Evolutionary conservation across 202 grass and related monocot species (phyloP).

Genomic region (Elaeis oleifera): DNA sequence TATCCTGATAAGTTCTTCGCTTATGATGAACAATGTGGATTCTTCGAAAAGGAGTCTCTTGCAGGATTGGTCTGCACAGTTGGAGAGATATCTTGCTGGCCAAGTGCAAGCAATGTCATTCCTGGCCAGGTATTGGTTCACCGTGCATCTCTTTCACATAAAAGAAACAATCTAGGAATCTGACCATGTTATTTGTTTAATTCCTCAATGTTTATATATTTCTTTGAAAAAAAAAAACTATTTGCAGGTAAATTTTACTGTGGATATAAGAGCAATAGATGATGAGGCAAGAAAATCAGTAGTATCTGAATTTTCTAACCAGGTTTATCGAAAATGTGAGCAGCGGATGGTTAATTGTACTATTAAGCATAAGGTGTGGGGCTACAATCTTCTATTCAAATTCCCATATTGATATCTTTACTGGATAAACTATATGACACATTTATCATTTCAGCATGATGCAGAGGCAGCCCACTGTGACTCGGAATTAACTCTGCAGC

Average conservation of each 20-base stretch:
- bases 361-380: constrained; percentile 60
- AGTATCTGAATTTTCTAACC: constrained; percentile 69
- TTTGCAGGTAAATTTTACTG: constrained; percentile 88
- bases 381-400: neutral
- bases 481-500: constrained; percentile 43
- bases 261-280: constrained; percentile 78
- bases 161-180: too few relatives aligned
- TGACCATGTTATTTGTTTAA: too few relatives aligned
- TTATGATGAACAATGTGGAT: constrained; percentile 49
- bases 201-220: too few relatives aligned
- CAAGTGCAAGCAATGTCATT: constrained; percentile 92
- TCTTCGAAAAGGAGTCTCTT: constrained; percentile 53
- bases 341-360: constrained; percentile 57
- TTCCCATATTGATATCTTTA: too few relatives aligned
- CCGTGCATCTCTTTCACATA: too few relatives aligned
- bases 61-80: constrained; percentile 91
- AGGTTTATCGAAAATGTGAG: constrained; percentile 51
- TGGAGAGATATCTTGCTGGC: constrained; percentile 71
- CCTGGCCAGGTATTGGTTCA: constrained; percentile 45
- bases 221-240: too few relatives aligned
- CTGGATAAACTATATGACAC: neutral
- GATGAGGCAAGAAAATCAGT: constrained; percentile 60
- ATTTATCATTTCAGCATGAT: constrained; percentile 41
- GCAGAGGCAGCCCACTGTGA: constrained; percentile 58
- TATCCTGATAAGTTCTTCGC: constrained; percentile 50